phyloP scores from a whole-genome alignment of 352 stramenopile species.

The Globisporangium orthogonon region DNA sequence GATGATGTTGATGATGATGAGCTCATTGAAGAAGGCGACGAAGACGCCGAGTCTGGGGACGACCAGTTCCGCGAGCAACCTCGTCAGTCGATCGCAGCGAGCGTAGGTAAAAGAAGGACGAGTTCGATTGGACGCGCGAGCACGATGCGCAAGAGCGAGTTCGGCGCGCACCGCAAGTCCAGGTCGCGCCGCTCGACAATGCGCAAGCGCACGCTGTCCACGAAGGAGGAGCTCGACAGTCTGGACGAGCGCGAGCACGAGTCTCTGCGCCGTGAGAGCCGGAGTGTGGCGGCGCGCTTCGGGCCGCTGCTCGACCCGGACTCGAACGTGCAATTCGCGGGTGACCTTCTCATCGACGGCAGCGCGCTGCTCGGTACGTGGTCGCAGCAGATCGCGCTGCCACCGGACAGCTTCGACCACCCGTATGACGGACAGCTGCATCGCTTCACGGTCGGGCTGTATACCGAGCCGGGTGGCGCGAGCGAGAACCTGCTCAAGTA shows the following conservation, averaged over 20 bases:
- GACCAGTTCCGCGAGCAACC: constrained; percentile 12
- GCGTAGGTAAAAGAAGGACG: neutral
- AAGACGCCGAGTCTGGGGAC: neutral
- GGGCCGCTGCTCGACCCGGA: constrained; percentile 60
- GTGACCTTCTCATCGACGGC: constrained; percentile 47
- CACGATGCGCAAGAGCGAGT: constrained; percentile 6
- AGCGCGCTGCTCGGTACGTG: constrained; percentile 61
- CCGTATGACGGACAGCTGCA: constrained; percentile 28
- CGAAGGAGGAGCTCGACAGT: constrained; percentile 54
- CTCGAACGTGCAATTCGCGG: constrained; percentile 51
- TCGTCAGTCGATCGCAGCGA: neutral
- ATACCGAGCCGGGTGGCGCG: constrained; percentile 51
- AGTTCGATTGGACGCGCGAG: neutral
- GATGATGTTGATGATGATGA: constrained; percentile 32
- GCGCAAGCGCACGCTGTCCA: constrained; percentile 20
- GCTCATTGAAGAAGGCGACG: constrained; percentile 5
- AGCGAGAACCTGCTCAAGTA: constrained; percentile 73
- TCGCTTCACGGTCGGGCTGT: constrained; percentile 55
- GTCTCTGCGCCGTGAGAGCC: constrained; percentile 53
- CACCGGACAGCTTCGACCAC: constrained; percentile 25
- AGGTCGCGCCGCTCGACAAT: constrained; percentile 13
- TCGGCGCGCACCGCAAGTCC: constrained; percentile 9
- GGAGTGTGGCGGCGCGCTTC: constrained; percentile 54
- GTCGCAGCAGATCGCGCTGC: constrained; percentile 50
- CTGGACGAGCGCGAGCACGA: constrained; percentile 62